These are phyloP conservation scores for Allantophomopsis cytisporea DNA, from an alignment of 2,329 filamentous ascomycete genomes.

Conservation along the genomic window DNA sequence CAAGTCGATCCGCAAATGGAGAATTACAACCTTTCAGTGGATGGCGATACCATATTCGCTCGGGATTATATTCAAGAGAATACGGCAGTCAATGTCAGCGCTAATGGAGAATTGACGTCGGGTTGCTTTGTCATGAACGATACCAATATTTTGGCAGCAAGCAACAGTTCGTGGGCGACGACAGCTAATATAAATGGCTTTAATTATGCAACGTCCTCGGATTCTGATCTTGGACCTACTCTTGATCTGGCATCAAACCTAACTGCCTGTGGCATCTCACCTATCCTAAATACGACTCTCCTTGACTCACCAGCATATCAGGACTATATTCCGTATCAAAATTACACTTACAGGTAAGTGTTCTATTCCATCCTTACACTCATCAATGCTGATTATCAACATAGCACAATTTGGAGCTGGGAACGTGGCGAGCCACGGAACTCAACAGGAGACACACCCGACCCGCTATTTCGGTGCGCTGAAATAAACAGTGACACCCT, in stretches of 20 bases:
- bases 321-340: constrained; percentile 31
- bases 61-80: constrained; percentile 25
- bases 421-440: constrained; percentile 38
- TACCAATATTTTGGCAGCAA: constrained; percentile 23
- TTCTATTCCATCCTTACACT: constrained; percentile 9
- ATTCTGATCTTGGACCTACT: constrained; percentile 12
- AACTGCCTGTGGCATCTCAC: constrained; percentile 45
- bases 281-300: constrained; percentile 41
- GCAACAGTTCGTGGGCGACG: constrained; percentile 39
- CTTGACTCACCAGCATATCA: constrained; percentile 33
- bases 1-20: constrained; percentile 40
- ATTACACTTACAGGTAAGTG: constrained; percentile 23
- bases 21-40: constrained; percentile 37
- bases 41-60: constrained; percentile 36
- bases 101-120: constrained; percentile 25
- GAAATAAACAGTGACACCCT: constrained; percentile 27
- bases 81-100: constrained; percentile 17
- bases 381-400: not conserved
- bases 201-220: constrained; percentile 11
- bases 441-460: constrained; percentile 17
- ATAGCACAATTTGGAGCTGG: constrained; percentile 43
- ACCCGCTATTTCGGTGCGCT: constrained; percentile 36
- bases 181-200: constrained; percentile 17
- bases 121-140: constrained; percentile 39
- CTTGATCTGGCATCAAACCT: constrained; percentile 22